phyloP scores from a whole-genome alignment of 495 filamentous ascomycete species.

The Trichoderma asperelloides region DNA sequence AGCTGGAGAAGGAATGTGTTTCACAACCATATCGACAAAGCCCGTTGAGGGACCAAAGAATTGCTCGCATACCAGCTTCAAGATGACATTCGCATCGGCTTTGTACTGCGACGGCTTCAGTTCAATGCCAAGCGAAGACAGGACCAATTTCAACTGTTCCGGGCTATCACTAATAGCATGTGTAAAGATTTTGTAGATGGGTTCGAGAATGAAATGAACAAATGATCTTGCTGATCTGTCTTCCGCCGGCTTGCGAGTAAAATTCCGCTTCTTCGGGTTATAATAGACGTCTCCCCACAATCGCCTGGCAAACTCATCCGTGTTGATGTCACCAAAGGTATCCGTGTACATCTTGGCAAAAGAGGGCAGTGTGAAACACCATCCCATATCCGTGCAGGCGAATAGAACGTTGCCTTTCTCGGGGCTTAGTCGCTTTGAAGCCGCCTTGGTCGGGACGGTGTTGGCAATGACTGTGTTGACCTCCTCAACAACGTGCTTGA shows the following conservation, averaged over 20 bases:
- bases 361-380: slow-evolving; percentile 89
- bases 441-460: slow-evolving; percentile 74
- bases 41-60: slow-evolving; percentile 88
- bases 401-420: slow-evolving; percentile 97
- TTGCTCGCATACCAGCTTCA: slow-evolving; percentile 85
- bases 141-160: slow-evolving; percentile 70
- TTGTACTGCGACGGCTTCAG: slow-evolving; percentile 89
- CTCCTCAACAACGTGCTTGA: slow-evolving; percentile 96
- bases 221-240: slow-evolving; percentile 76
- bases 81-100: slow-evolving; percentile 76
- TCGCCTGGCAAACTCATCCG: slow-evolving; percentile 65
- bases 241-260: slow-evolving; percentile 79
- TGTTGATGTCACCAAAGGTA: slow-evolving; percentile 70
- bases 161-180: slow-evolving; percentile 91
- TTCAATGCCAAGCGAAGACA: slow-evolving; percentile 70
- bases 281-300: slow-evolving; percentile 98
- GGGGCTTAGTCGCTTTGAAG: slow-evolving; percentile 72
- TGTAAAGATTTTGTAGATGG: slow-evolving; percentile 95
- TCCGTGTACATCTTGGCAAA: slow-evolving; percentile 96
- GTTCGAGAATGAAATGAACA: slow-evolving; percentile 90
- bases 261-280: slow-evolving; percentile 81
- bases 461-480: slow-evolving; percentile 94
- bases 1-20: slow-evolving; percentile 81
- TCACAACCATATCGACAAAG: slow-evolving; percentile 91
- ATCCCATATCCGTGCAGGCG: slow-evolving; percentile 84